Evolutionary conservation across 2,329 filamentous ascomycete species (phyloP), one percentile per base, ranked within the genome.

Genomic region (Pyrenochaeta sp.): DNA sequence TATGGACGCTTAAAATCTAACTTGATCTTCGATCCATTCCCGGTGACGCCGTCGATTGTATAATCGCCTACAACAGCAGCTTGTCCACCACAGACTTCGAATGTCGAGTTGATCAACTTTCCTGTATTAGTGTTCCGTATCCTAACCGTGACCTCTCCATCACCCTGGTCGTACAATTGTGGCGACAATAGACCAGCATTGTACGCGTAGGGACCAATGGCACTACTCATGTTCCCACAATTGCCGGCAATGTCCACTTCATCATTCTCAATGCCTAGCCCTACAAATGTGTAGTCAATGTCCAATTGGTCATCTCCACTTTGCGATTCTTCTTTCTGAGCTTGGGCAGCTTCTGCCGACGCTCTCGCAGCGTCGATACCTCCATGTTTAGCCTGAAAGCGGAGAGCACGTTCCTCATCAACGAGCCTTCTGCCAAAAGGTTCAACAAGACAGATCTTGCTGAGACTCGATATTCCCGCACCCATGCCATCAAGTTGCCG

Each of bases 151-250:
- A 79, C 76, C 51, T 73, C 69, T 9, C 65, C 67, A 17, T 72
- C 67, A 2, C 61, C 72, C 58, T 64, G 56, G 0, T 42, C 47
- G 41, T 66, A 76, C 47, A 49, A 64, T 55, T 12, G 56, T 7
- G 71, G 56, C 29, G 49, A 74, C 51, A 85, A 74, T 1, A 88
- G 57, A 2, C 82, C 78, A 20, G 80, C 72, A 75, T 91, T 75
- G 68, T 87, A 77, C 2, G 85, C 86, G 66, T 85, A 87, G 0
- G 89, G 88, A 0, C 88, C 90, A 40, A 67, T 58, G 0, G 89
- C 88, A 0, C 88, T 90, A 44, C 91, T 85, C 87, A 92, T 89
- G 69, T 91, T 91, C n/a, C 89, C 89, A 68, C 89, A 91, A 63
- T 91, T 92, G 20, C 88, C 86, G 0, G 86, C 85, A 64, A 85